Percentiles rank a stretch among this genome's conserved stretches.
phyloP scores from a whole-genome alignment of 1,284 basidiomycete genomes.

The Ustilago loliicola region DNA sequence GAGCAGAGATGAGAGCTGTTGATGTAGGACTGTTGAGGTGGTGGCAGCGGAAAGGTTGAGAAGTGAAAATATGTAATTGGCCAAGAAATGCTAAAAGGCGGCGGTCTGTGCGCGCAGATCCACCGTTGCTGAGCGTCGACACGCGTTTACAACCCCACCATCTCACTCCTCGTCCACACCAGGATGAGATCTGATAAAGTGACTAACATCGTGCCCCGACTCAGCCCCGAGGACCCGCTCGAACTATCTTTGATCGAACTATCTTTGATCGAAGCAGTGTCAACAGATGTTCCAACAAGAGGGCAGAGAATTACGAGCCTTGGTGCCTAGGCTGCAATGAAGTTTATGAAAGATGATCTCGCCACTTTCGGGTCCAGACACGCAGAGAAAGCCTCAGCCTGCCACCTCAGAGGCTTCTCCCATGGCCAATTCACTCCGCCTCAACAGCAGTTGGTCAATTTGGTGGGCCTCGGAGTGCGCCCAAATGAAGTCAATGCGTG shows the following conservation, averaged over 20 bases:
- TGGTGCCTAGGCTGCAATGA: background rate
- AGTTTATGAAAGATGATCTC: background rate
- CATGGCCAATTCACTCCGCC: background rate
- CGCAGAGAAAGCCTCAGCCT: background rate
- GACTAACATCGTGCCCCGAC: background rate
- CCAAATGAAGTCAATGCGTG: background rate
- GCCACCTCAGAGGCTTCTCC: background rate
- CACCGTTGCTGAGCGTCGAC: constrained; percentile 2
- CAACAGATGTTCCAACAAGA: no score
- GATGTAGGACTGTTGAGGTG: background rate
- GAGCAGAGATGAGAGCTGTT: background rate
- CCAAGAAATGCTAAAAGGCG: background rate
- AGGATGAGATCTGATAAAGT: background rate
- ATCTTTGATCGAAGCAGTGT: no score
- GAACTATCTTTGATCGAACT: no score
- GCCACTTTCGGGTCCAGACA: background rate
- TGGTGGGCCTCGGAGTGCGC: background rate
- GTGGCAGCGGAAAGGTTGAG: constrained; percentile 3
- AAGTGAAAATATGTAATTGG: background rate
- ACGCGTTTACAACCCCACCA: constrained; percentile 7
- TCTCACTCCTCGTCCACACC: no score
- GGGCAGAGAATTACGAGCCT: background rate
- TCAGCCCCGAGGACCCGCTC: background rate
- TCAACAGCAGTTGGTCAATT: background rate
- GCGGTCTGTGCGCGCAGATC: constrained; percentile 12